Conservation (phyloP, 306 rosid species). For the Acacia melanoxylon region DNA sequence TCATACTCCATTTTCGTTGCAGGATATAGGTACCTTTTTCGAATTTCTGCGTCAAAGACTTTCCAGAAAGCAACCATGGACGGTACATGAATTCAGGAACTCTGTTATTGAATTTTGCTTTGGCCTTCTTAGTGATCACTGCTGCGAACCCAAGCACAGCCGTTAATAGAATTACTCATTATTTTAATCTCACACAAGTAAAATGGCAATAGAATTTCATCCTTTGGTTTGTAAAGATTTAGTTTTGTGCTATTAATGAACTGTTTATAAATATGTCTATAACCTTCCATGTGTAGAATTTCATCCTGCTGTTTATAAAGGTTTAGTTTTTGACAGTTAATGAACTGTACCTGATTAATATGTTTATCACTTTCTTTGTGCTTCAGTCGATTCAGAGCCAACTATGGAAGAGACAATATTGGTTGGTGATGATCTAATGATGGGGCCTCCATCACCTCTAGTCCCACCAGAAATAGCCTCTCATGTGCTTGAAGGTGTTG, state of each 20-base stretch:
- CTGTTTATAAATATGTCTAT: neutral
- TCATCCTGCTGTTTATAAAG: neutral
- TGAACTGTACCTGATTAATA: neutral
- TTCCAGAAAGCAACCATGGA: slow-evolving; percentile 54
- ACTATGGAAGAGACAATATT: slow-evolving; percentile 90
- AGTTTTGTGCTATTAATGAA: neutral
- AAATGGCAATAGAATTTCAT: neutral
- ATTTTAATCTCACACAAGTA: neutral
- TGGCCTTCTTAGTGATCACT: neutral
- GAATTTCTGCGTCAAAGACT: slow-evolving; percentile 24
- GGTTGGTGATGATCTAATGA: slow-evolving; percentile 96
- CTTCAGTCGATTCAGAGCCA: slow-evolving; percentile 89
- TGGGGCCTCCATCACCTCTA: slow-evolving; percentile 94
- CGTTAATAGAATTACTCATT: neutral
- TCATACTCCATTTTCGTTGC: neutral
- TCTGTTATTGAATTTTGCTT: neutral
- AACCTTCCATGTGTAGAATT: slow-evolving; percentile 12
- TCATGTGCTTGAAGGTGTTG: too few relatives aligned
- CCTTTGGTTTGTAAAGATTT: neutral
- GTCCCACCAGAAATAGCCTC: too few relatives aligned
- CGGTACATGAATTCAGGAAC: slow-evolving; percentile 42
- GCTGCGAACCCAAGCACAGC: neutral
- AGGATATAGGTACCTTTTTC: neutral
- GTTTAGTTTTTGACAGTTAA: slow-evolving; percentile 3
- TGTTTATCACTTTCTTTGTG: slow-evolving; percentile 21